Base-by-base conservation (phyloP, 108 stramenopile genomes). In the Schizochytrium sp. region DNA sequence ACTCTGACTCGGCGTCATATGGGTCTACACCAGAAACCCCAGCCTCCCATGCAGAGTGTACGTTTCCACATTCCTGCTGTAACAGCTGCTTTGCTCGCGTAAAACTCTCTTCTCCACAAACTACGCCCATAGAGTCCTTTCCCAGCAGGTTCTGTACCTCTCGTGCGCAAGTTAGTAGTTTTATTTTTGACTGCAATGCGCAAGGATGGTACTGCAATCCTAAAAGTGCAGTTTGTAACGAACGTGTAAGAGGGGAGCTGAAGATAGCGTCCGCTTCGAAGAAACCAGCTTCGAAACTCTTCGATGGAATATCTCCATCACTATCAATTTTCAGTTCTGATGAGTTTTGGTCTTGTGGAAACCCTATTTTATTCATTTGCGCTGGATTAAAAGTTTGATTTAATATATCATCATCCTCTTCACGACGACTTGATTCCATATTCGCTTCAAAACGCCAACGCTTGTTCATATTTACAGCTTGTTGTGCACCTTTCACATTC, bases 141-240 rank as follows among this genome's bases (percentile, higher is more conserved):
- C 76, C 76, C 4, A 83, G 53, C 47, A 83, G 47, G 47, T 83
- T 83, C 47, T 83, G 76, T 5, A 83, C 76, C 53, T 83, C 76
- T 5, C 76, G 76, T 5, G 53, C 50, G 47, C 53, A 55, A 40
- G 76, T 55, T 10, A 55, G 53, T 40, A 83, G 76, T 53, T 17
- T 83, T 5, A 83, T 83, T 8, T 53, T 53, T 0, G 5, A n/a
- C 28, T 83, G 28, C 1, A 55, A n/a, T 53, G 53, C 47, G 47
- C 53, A 55, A 5, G 47, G 47, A 28, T 83, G 76, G 40, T 83
- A 38, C 76, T 83, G 47, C 50, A 83, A 28, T 56, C 50, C 76
- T 7, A 83, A n/a, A 12, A 83, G 3, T n/a, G 76, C 76, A 0
- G 76, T 83, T 53, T 83, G 76, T 38, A 83, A 10, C n/a, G 76